These are phyloP conservation scores for Rhizophora apiculata DNA, from an alignment of 345 rosid species.

Conservation along the genomic window DNA sequence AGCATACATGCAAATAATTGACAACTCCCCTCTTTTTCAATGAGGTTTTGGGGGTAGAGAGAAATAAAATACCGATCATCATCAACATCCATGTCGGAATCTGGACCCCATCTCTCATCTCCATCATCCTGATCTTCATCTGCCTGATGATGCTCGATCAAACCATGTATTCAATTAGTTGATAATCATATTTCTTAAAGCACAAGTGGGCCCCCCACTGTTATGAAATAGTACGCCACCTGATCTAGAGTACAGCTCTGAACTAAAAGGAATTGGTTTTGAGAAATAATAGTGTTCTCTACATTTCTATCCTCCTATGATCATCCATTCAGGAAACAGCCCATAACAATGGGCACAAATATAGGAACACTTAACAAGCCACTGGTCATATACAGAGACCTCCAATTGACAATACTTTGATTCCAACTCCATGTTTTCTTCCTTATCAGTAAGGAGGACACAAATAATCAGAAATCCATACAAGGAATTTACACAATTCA, in stretches of 20 bases:
- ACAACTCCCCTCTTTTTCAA: background rate
- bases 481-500: no score
- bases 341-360: no score
- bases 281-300: background rate
- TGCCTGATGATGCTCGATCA: constrained; percentile 38
- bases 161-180: constrained; percentile 8
- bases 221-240: background rate
- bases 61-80: constrained; percentile 54
- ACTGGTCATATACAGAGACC: no score
- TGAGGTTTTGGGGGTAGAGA: background rate
- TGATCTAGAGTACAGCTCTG: background rate
- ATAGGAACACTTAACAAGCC: no score
- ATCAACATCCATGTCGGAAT: constrained; percentile 80
- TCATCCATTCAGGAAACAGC: no score
- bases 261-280: background rate
- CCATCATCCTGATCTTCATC: constrained; percentile 75
- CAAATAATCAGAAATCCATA: no score
- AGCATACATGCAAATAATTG: background rate
- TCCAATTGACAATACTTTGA: no score
- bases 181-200: background rate
- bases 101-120: constrained; percentile 80
- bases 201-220: background rate
- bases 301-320: no score
- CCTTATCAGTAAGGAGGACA: no score
- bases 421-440: no score